These are phyloP conservation scores for Cichorium intybus DNA, from an alignment of 140 eudicot genomes.

Conservation along the genomic window DNA sequence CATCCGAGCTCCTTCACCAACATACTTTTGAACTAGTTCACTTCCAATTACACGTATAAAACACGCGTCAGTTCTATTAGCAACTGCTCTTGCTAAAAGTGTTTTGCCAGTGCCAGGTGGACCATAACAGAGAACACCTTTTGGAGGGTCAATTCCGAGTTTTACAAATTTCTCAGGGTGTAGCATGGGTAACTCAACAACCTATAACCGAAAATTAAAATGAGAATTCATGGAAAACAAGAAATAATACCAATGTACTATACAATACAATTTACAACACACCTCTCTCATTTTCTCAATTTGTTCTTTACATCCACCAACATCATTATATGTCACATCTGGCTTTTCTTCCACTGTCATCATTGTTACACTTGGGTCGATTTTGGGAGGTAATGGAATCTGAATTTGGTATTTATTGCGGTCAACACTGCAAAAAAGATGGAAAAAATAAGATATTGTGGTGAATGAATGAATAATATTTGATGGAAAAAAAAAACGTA, in stretches of 20 bases:
- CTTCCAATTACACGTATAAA: conserved; percentile 89
- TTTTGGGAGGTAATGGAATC: conserved; percentile 96
- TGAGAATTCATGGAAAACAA: neutral
- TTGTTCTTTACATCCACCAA: conserved; percentile 98
- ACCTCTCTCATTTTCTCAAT: conserved; percentile 31
- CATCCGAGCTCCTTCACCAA: conserved; percentile 94
- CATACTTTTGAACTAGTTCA: conserved; percentile 88
- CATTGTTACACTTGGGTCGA: conserved; percentile 96
- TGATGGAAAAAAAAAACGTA: conserved; percentile 23
- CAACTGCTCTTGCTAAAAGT: conserved; percentile 85
- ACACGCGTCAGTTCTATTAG: conserved; percentile 87
- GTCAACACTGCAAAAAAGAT: conserved; percentile 68
- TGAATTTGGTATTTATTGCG: conserved; percentile 90
- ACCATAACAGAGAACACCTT: conserved; percentile 90
- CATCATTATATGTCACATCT: conserved; percentile 97
- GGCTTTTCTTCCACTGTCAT: conserved; percentile 97
- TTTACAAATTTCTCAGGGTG: conserved; percentile 89
- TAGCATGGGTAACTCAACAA: conserved; percentile 92
- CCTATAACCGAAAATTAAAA: conserved; percentile 34
- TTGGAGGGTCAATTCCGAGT: conserved; percentile 94
- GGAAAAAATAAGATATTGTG: neutral
- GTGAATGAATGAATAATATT: neutral
- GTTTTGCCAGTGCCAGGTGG: conserved; percentile 99
- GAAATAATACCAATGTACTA: too few relatives aligned
- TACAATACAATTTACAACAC: neutral